Evolutionary conservation across 495 filamentous ascomycete species (phyloP).

Genomic region (Hypoxylon perforatum): DNA sequence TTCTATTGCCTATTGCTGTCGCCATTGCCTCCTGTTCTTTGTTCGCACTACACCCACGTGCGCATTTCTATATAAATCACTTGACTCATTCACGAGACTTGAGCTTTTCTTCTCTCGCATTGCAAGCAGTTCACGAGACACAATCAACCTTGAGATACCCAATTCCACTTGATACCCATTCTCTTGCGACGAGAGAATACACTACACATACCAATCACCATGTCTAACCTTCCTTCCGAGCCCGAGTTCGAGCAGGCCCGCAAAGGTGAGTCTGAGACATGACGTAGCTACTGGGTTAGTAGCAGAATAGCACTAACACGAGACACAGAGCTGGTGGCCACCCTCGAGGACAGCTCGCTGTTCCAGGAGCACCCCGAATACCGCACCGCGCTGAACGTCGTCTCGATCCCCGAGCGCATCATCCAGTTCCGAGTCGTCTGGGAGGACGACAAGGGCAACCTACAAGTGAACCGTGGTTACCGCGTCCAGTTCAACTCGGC

Average conservation of each 20-base stretch:
- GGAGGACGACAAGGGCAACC: conserved; percentile 90
- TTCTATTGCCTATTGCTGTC: too few species aligned
- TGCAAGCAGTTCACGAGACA: conserved; percentile 17
- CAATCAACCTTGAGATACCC: conserved; percentile 19
- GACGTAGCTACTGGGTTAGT: too few species aligned
- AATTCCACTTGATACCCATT: conserved; percentile 23
- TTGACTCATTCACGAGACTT: conserved; percentile 1
- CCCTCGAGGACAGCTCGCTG: conserved; percentile 91
- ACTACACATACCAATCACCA: conserved; percentile 50
- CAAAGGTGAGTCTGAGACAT: conserved; percentile 72
- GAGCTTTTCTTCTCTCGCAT: neutral
- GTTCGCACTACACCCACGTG: too few species aligned
- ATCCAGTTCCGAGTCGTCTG: conserved; percentile 98
- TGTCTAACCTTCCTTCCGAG: conserved; percentile 88
- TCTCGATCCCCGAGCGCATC: conserved; percentile 92
- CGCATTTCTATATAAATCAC: too few species aligned
- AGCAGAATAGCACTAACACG: neutral
- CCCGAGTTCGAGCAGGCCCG: conserved; percentile 99
- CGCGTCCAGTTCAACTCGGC: conserved; percentile 99
- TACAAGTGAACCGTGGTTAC: conserved; percentile 96
- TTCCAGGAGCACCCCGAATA: conserved; percentile 96
- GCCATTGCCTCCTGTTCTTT: too few species aligned
- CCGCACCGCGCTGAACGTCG: conserved; percentile 86
- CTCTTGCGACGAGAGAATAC: neutral
- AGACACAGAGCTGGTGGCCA: conserved; percentile 84